Base-by-base conservation (phyloP, 441 rosid genomes). In the Pelargonium myrrhifolium region DNA sequence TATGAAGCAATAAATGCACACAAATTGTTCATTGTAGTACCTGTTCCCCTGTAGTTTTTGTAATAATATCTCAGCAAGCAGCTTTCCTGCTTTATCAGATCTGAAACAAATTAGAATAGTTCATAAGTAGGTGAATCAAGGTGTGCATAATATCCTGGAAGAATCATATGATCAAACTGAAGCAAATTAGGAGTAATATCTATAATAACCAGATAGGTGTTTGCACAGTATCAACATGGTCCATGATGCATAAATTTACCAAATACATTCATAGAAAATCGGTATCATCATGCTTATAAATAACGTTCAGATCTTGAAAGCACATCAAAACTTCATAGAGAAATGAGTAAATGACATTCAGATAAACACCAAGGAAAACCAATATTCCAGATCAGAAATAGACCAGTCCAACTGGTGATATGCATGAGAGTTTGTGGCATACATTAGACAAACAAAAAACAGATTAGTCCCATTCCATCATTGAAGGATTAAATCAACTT, bases 41-140 rank as follows among this genome's bases (percentile, higher is more conserved):
- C 97, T 88, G 87, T 90, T 87, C 65, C 97, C 98, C 68, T 93
- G 97, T 79, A 89, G 77, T 62, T 93, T 93, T 71, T 86, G 88
- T 80, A 87, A 69, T 64, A 93, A 76, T 65, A 89, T 89, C 76
- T 93, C 97, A 72, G 97, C 92, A 6, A 93, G 83, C 64, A 90
- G 85, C 74, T 74, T 87, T 73, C 98, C 98, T 18, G 92, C 95
- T 83, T 93, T 87, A 67, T 93, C 95, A 17, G 95, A 78, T 75
- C 98, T 93, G 72, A 37, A 37, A 49, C 56, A 49, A 12, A 49
- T 49, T n/a, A n/a, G 8, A 49, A 28, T 28, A 49, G 56, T 49
- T 18, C 4, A 6, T n/a, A 14, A 49, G 18, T n/a, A 18, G 18
- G 3, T 49, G 18, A 17, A n/a, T 49, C 8, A 49, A 49, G 15